Conservation (phyloP, 78 protist genomes). For the Pigoraptor vietnamica region DNA sequence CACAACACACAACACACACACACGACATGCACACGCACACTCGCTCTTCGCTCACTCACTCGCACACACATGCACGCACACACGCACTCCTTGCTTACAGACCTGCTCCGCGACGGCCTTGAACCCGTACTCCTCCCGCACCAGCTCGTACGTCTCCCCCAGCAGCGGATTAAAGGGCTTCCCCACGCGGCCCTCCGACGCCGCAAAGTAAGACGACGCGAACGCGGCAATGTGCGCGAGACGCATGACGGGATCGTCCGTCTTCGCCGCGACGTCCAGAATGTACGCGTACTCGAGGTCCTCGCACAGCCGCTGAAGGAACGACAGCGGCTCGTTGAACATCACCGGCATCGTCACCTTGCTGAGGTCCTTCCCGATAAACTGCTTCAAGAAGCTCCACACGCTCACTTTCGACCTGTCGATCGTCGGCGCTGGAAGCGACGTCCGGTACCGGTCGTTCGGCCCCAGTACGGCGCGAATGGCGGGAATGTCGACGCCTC, state of each 20-base stretch:
- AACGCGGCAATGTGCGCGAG: background rate
- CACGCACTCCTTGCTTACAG: background rate
- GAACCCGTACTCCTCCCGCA: background rate
- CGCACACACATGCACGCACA: background rate
- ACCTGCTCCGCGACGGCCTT: background rate
- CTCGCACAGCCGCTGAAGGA: constrained; percentile 21
- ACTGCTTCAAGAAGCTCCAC: constrained; percentile 7
- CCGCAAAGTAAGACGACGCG: background rate
- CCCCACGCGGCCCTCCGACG: background rate
- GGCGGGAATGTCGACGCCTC: background rate
- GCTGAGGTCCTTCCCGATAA: constrained; percentile 2
- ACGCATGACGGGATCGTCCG: background rate
- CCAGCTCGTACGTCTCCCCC: constrained; percentile 36
- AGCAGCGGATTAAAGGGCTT: constrained; percentile 50
- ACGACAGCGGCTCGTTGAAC: constrained; percentile 32
- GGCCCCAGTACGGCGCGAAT: background rate
- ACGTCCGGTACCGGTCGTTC: background rate
- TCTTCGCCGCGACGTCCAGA: constrained; percentile 13
- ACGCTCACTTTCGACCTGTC: background rate
- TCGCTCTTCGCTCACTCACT: background rate
- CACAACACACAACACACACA: background rate
- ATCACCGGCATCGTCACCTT: background rate
- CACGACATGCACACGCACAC: background rate
- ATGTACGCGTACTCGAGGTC: constrained; percentile 21
- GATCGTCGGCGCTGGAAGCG: background rate